Evolutionary conservation across 2,329 filamentous ascomycete genomes (phyloP), one percentile per base, ranked within the genome.

Genomic region (Exophiala spinifera): DNA sequence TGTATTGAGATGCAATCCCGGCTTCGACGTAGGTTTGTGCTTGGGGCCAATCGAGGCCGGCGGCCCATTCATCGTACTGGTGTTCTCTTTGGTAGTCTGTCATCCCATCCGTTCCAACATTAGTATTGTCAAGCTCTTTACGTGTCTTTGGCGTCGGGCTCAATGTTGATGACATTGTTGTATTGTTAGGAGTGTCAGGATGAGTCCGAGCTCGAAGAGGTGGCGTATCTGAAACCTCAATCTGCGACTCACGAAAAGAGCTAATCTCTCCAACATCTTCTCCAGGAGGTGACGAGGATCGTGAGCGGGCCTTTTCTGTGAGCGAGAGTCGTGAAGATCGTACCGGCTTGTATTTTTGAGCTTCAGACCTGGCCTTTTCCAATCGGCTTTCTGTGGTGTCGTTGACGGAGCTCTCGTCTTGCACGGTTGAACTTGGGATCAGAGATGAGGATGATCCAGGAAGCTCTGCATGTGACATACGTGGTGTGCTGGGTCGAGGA

Each of bases 401-500:
- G 42, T 55, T 51, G 44, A 51, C 37, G 8, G 31, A 46, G 37
- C 49, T 57, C 21, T 60, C 55, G 6, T 46, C 51, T 21, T 56
- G 51, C 20, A 53, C 53, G 4, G 51, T 28, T 10, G 57, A 56
- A 31, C 8, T 31, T 28, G 36, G 33, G 40, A 33, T 25, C 34
- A 10, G 39, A 7, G 31, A 37, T 19, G 40, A 31, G 4, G 53
- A 34, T 14, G 46, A n/a, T 43, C 49, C 51, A 10, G 57, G 57
- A n/a, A 60, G 46, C 47, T 60, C 57, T n/a, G 59, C 59, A 49
- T 61, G 59, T 17, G 59, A 53, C 56, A 61, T 61, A 37, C 56
- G 33, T 13, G 59, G 59, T 40, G 59, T 58, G 37, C 56, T 57
- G 15, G 94, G 94, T 95, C 95, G 74, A 91, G 86, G 77, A 89